Conservation (phyloP, 1,284 basidiomycete genomes). For the Agroathelia rolfsii region DNA sequence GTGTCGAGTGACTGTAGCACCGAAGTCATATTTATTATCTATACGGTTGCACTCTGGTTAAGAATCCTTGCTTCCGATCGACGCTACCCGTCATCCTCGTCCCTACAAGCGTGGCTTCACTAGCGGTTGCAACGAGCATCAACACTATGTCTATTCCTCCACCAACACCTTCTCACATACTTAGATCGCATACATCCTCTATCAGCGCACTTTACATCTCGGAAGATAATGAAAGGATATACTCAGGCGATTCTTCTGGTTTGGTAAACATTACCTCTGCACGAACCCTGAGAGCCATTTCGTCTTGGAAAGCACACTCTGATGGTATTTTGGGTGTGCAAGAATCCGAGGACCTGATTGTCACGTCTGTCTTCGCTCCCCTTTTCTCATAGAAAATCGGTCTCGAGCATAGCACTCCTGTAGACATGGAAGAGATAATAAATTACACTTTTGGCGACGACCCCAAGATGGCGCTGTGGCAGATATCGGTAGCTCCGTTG, state of each 20-base stretch:
- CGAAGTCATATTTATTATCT: no score
- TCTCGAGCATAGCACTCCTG: background rate
- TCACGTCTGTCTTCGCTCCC: constrained; percentile 49
- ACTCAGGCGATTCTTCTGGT: constrained; percentile 74
- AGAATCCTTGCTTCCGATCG: no score
- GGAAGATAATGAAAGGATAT: constrained; percentile 62
- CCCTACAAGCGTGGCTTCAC: no score
- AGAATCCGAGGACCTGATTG: constrained; percentile 53
- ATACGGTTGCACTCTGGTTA: no score
- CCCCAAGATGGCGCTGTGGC: constrained; percentile 31
- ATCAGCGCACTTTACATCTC: constrained; percentile 53
- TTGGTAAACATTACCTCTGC: constrained; percentile 66
- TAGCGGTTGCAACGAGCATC: constrained; percentile 1
- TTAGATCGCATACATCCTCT: constrained; percentile 59
- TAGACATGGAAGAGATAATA: constrained; percentile 84
- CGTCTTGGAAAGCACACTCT: constrained; percentile 70
- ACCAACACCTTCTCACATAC: constrained; percentile 58
- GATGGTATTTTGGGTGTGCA: constrained; percentile 68
- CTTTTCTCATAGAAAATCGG: constrained; percentile 6
- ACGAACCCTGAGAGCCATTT: constrained; percentile 55
- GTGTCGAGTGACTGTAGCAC: no score
- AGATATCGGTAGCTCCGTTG: constrained; percentile 41
- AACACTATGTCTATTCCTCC: constrained; percentile 18
- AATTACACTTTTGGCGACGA: constrained; percentile 60
- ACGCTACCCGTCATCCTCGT: no score